Evolutionary conservation across 805 yeast genomes (phyloP).

Genomic region (Candida maltosa): DNA sequence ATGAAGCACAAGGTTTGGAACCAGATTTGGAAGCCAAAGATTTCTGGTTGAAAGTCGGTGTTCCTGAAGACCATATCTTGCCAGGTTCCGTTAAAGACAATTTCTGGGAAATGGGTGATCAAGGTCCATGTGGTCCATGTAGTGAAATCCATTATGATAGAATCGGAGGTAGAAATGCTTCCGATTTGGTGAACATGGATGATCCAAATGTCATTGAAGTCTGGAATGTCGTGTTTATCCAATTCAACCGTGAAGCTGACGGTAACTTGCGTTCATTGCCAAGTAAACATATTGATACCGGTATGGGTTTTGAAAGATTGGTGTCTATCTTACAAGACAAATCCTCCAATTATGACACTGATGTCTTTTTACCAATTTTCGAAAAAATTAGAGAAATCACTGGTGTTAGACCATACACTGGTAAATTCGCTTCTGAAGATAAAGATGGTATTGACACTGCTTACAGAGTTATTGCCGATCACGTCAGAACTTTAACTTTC

Average conservation of each 20-base stretch:
- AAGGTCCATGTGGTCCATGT: constrained; percentile 99
- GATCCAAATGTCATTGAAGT: constrained; percentile 97
- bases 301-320: constrained; percentile 97
- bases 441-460: constrained; percentile 96
- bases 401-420: constrained; percentile 86
- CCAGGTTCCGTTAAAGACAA: constrained; percentile 91
- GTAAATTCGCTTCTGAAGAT: constrained; percentile 91
- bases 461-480: constrained; percentile 97
- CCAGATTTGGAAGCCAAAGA: constrained; percentile 93
- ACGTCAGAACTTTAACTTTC: constrained; percentile 93
- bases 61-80: constrained; percentile 84
- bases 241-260: constrained; percentile 91
- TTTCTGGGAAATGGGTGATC: constrained; percentile 99
- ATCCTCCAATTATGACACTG: constrained; percentile 93
- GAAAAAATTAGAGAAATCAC: constrained; percentile 85
- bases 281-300: constrained; percentile 94
- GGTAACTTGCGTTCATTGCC: constrained; percentile 79
- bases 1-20: constrained; percentile 71
- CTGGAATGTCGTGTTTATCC: constrained; percentile 97
- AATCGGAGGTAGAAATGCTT: constrained; percentile 96
- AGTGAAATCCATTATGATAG: constrained; percentile 97
- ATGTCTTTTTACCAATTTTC: constrained; percentile 89
- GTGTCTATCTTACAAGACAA: constrained; percentile 92
- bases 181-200: constrained; percentile 86
- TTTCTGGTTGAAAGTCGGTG: constrained; percentile 85